phyloP scores from a whole-genome alignment of 2,329 filamentous ascomycete genomes.

The Botrytis byssoidea region DNA sequence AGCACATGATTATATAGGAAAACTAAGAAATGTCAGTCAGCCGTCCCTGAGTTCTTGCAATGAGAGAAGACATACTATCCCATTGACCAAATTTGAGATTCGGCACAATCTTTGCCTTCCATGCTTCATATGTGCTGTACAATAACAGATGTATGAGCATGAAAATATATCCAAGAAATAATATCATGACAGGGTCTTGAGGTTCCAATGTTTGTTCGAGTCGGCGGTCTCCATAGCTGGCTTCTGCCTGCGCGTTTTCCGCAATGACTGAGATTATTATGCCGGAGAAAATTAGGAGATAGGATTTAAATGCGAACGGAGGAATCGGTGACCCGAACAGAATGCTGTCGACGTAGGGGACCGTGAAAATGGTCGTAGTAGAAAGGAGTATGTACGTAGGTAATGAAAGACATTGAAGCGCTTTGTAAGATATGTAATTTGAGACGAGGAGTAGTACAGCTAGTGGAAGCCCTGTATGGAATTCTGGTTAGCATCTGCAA shows the following conservation, averaged over 20 bases:
- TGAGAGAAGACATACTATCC: conserved; percentile 10
- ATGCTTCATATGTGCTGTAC: conserved; percentile 19
- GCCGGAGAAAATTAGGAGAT: conserved; percentile 16
- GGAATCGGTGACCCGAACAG: conserved; percentile 14
- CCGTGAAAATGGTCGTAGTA: conserved; percentile 19
- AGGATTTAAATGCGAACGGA: conserved; percentile 10
- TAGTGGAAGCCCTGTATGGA: conserved; percentile 18
- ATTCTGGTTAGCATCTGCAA: background rate
- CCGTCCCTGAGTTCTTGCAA: background rate
- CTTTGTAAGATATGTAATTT: conserved; percentile 19
- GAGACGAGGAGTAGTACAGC: conserved; percentile 14
- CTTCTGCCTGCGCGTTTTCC: conserved; percentile 19
- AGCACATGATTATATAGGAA: conserved; percentile 17
- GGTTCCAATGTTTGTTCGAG: conserved; percentile 20
- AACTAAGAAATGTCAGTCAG: conserved; percentile 5
- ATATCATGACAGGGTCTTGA: conserved; percentile 19
- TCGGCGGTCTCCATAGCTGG: conserved; percentile 17
- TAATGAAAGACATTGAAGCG: conserved; percentile 21
- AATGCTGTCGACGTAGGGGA: conserved; percentile 18
- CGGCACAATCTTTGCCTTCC: conserved; percentile 15
- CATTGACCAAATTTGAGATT: conserved; percentile 19
- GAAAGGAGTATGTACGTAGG: conserved; percentile 21
- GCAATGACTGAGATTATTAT: conserved; percentile 17
- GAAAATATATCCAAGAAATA: conserved; percentile 22
- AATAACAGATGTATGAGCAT: conserved; percentile 13